Evolutionary conservation across 805 yeast species (phyloP).

Genomic region (Myxozyma lipomycoides): DNA sequence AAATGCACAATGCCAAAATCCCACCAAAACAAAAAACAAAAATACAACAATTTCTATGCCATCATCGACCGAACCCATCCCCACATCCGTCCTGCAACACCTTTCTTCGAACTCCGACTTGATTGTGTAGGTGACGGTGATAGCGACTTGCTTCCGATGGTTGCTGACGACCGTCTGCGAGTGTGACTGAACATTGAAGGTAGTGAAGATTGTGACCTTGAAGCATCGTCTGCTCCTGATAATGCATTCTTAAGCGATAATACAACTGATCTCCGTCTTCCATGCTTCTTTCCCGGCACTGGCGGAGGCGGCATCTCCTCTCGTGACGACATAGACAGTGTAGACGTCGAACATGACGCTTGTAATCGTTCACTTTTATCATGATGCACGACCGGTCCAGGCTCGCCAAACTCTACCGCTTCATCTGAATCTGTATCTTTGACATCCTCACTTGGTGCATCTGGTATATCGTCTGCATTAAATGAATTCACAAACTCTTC

Average conservation of each 20-base stretch:
- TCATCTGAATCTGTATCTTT: background rate
- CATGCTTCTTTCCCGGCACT: conserved; percentile 2
- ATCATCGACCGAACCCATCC: conserved; percentile 29
- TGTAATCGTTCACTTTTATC: background rate
- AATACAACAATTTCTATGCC: background rate
- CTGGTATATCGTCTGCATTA: conserved; percentile 24
- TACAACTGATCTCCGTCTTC: conserved; percentile 11
- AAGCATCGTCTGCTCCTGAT: too few relatives aligned
- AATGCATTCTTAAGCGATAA: conserved; percentile 16
- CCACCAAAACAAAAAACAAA: background rate
- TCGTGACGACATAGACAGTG: background rate
- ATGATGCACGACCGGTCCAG: conserved; percentile 35
- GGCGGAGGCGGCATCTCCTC: background rate
- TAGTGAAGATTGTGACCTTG: too few relatives aligned
- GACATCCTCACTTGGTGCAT: conserved; percentile 1
- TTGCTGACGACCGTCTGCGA: background rate
- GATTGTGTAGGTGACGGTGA: background rate
- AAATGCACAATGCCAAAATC: background rate
- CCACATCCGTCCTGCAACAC: conserved; percentile 30
- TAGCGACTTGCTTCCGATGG: background rate
- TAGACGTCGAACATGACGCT: background rate
- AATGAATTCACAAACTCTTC: conserved; percentile 26
- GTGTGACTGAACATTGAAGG: too few relatives aligned
- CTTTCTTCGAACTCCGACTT: background rate
- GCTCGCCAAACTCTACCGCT: conserved; percentile 31